Percentiles rank a stretch among this genome's conserved stretches.
phyloP scores from a whole-genome alignment of 129 eudicot species.

The Lactuca saligna region DNA sequence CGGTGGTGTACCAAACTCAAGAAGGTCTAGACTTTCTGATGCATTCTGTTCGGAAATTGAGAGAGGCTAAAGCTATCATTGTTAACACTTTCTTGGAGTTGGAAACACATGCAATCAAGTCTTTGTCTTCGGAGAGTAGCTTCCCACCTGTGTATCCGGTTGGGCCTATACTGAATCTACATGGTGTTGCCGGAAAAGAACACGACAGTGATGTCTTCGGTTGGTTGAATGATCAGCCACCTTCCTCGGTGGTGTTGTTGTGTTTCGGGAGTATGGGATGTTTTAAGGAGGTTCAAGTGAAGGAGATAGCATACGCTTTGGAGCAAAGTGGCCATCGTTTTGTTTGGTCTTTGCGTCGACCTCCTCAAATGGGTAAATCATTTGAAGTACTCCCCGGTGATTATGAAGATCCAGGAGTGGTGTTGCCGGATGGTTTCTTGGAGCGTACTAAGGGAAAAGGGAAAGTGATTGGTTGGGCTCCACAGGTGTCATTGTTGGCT shows the following conservation, averaged over 20 bases:
- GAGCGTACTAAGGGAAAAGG: constrained; percentile 46
- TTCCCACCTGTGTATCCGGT: constrained; percentile 36
- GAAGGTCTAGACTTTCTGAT: constrained; percentile 15
- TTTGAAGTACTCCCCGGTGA: constrained; percentile 17
- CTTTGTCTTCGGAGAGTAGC: constrained; percentile 5
- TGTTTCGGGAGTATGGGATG: constrained; percentile 60
- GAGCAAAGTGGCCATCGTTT: constrained; percentile 40
- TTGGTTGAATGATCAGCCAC: constrained; percentile 40
- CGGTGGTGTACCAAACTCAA: neutral
- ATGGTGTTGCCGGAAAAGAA: neutral
- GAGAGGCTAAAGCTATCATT: constrained; percentile 30
- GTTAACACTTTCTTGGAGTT: constrained; percentile 37
- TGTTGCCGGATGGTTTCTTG: constrained; percentile 43
- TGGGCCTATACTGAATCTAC: constrained; percentile 37
- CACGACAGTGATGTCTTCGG: constrained; percentile 11
- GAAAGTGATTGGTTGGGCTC: constrained; percentile 58
- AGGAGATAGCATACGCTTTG: constrained; percentile 45
- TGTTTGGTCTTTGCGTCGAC: constrained; percentile 44
- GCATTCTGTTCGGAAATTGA: constrained; percentile 1
- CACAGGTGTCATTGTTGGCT: constrained; percentile 42
- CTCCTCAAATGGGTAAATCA: constrained; percentile 1
- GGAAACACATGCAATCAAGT: constrained; percentile 35
- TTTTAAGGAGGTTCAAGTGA: constrained; percentile 35
- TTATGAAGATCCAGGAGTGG: constrained; percentile 19
- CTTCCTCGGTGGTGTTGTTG: constrained; percentile 48